Evolutionary conservation across 2,329 filamentous ascomycete genomes (phyloP).

Genomic region (Pseudogymnoascus sp.): DNA sequence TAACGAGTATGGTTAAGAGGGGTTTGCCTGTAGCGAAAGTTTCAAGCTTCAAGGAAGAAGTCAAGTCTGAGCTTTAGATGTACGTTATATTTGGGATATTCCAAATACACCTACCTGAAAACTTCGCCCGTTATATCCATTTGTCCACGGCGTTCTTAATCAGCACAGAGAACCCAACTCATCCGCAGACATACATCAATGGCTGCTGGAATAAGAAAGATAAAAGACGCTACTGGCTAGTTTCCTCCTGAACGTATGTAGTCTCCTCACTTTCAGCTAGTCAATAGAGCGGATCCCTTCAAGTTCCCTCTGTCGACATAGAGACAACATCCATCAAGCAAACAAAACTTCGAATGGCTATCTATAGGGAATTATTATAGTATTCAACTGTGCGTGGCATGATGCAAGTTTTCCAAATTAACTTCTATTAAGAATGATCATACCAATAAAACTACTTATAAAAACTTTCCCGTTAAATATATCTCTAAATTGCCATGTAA

Average conservation of each 20-base stretch:
- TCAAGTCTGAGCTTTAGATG: not conserved
- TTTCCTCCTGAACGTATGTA: not conserved
- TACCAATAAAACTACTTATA: not conserved
- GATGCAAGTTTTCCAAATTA: not conserved
- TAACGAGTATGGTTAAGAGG: constrained; percentile 65
- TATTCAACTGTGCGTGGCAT: not conserved
- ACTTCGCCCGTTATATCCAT: not conserved
- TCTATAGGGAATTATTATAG: not conserved
- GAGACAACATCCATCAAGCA: not conserved
- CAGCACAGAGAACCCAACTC: not conserved
- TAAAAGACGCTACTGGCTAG: not conserved
- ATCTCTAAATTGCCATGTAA: not conserved
- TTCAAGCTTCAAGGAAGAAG: not conserved
- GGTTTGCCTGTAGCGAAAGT: constrained; percentile 26
- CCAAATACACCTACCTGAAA: not conserved
- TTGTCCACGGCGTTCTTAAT: not conserved
- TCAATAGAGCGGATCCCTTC: not conserved
- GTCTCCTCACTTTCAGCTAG: not conserved
- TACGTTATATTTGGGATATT: not conserved
- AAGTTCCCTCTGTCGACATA: not conserved
- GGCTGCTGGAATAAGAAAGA: not conserved
- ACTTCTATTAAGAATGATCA: not conserved
- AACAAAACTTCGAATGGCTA: not conserved
- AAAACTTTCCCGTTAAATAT: not conserved
- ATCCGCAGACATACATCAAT: not conserved